Evolutionary conservation across 2,329 filamentous ascomycete species (phyloP).

Genomic region (Microcyclosporella mali): DNA sequence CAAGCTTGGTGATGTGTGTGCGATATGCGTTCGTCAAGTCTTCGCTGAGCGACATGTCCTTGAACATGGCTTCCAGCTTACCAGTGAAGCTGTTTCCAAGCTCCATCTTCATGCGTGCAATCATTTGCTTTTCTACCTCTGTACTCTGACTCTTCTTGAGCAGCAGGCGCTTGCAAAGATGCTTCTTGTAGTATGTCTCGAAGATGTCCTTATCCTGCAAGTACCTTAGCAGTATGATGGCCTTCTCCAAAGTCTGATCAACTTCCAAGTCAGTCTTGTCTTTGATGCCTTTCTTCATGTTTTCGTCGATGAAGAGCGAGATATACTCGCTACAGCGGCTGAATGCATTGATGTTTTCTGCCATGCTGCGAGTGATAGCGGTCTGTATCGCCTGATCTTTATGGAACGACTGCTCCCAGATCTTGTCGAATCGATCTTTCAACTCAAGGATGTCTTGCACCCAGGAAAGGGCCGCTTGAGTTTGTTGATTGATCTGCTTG

Average conservation of each 20-base stretch:
- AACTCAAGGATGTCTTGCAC: constrained; percentile 81
- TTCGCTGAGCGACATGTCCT: constrained; percentile 82
- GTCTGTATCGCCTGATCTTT: constrained; percentile 73
- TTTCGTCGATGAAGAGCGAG: constrained; percentile 94
- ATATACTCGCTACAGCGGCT: constrained; percentile 80
- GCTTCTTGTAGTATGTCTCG: constrained; percentile 96
- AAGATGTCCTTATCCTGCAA: constrained; percentile 90
- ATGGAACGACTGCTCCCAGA: constrained; percentile 68
- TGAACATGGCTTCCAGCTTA: constrained; percentile 96
- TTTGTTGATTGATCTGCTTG: constrained; percentile 63
- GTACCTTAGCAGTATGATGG: constrained; percentile 80
- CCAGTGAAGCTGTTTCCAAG: constrained; percentile 88
- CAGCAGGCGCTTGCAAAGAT: constrained; percentile 78
- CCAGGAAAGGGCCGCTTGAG: constrained; percentile 84
- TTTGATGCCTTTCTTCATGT: constrained; percentile 86
- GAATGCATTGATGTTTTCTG: constrained; percentile 89
- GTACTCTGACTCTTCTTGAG: constrained; percentile 85
- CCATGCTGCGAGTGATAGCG: constrained; percentile 77
- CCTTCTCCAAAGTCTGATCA: constrained; percentile 78
- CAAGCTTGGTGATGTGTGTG: constrained; percentile 56
- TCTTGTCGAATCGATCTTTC: constrained; percentile 81
- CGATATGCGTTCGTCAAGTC: constrained; percentile 76
- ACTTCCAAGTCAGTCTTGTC: constrained; percentile 87
- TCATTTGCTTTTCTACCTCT: constrained; percentile 92
- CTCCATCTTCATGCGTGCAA: constrained; percentile 93